Evolutionary conservation across 352 stramenopile genomes (phyloP), one percentile per base, ranked within the genome.

Genomic region (Phytopythium boreale): DNA sequence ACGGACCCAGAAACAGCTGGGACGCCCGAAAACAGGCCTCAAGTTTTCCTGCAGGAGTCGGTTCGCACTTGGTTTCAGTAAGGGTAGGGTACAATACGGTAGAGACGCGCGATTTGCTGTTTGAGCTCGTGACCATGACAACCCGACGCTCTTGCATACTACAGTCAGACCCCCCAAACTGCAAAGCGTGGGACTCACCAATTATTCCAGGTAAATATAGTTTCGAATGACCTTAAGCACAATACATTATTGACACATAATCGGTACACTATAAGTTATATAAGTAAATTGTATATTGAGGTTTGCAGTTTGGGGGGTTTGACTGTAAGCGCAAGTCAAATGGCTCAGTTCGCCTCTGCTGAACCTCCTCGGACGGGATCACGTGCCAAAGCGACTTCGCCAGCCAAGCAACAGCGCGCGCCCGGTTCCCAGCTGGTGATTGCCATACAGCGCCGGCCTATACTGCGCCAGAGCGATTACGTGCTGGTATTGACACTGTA

Each of bases 41-140:
- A 50, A 50, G 7, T 34, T 34, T 7, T 34, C 29, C 29, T 3
- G 29, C 7, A 34, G 20, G 46, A 53, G 22, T 31, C 46, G 24
- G 46, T 53, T 53, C 22, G 0, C 46, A 53, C 46, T 53, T 53
- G 46, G 46, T 20, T 20, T 34, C 4, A 2, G 22, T 53, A 53
- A 29, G 46, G 24, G 47, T n/a, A 52, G 36, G 1, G 22, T 41
- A 24, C 11, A 2, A 14, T 51, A 49, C 46, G 0, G 47, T n/a
- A 55, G 26, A 55, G 47, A 55, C 47, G 22, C 24, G 47, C 47
- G 14, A 7, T 55, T 55, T 55, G 47, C 47, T 55, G 47, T 55
- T 55, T 36, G 46, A 31, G 10, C 44, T 12, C 41, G 44, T 49
- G 46, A 14, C 34, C 47, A 14, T 22, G 24, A 55, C 47, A 6